phyloP scores from a whole-genome alignment of 192 early-diverging fungal species.

The Backusella circina region DNA sequence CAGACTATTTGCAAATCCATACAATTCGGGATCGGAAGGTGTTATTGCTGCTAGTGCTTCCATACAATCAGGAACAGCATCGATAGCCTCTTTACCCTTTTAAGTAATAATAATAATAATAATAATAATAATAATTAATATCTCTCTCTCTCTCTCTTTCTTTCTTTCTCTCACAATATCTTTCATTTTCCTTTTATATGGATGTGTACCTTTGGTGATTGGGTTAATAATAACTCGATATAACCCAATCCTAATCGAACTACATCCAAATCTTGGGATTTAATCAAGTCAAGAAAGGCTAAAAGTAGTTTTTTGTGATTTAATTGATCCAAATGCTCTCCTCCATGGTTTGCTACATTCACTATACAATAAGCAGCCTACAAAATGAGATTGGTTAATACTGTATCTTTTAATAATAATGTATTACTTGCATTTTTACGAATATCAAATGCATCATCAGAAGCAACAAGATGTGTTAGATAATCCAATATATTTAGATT shows the following conservation, averaged over 20 bases:
- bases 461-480: slow-evolving; percentile 54
- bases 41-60: slow-evolving; percentile 16
- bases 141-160: too few relatives aligned
- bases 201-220: slow-evolving; percentile 31
- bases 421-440: slow-evolving; percentile 50
- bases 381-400: background rate
- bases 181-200: background rate
- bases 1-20: slow-evolving; percentile 17
- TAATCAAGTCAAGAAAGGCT: slow-evolving; percentile 54
- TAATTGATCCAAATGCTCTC: slow-evolving; percentile 10
- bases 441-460: slow-evolving; percentile 59
- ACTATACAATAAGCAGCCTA: slow-evolving; percentile 26
- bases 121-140: background rate
- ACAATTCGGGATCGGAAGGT: slow-evolving; percentile 24
- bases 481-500: slow-evolving; percentile 45
- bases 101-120: background rate
- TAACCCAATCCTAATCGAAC: slow-evolving; percentile 62
- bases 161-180: background rate
- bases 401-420: background rate
- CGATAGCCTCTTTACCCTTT: slow-evolving; percentile 14
- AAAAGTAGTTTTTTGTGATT: background rate
- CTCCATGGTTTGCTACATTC: slow-evolving; percentile 16
- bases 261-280: slow-evolving; percentile 58
- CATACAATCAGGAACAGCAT: slow-evolving; percentile 17
- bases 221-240: slow-evolving; percentile 49